Evolutionary conservation across 2,329 filamentous ascomycete genomes (phyloP).

Genomic region (Xylaria sp.): DNA sequence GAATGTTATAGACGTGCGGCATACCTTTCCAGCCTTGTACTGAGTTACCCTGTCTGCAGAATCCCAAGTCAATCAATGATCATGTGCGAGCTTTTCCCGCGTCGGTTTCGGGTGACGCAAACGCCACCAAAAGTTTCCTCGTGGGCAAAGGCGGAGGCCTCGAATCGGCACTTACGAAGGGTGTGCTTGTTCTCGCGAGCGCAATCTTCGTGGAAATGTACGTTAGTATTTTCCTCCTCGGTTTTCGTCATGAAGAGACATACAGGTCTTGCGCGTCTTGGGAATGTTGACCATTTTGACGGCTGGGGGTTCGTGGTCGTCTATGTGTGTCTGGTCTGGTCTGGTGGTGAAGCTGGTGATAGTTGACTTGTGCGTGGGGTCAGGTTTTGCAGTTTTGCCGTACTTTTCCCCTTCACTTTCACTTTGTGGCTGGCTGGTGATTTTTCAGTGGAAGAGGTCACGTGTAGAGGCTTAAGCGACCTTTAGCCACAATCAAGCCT

Average conservation of each 20-base stretch:
- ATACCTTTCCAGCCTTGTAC: slow-evolving; percentile 42
- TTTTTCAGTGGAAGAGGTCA: slow-evolving; percentile 35
- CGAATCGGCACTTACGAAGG: slow-evolving; percentile 34
- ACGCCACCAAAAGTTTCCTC: neutral
- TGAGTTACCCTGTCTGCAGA: slow-evolving; percentile 39
- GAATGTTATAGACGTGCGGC: slow-evolving; percentile 2
- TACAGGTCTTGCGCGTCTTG: slow-evolving; percentile 40
- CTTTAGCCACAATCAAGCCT: slow-evolving; percentile 22
- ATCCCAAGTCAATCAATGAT: slow-evolving; percentile 19
- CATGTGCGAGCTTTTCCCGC: neutral
- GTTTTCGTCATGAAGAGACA: neutral
- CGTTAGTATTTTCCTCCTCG: slow-evolving; percentile 11
- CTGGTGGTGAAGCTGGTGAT: slow-evolving; percentile 34
- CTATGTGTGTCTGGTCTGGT: slow-evolving; percentile 31
- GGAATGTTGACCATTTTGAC: slow-evolving; percentile 44
- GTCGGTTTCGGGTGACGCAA: neutral
- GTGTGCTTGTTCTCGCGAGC: slow-evolving; percentile 43
- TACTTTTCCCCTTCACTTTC: slow-evolving; percentile 20
- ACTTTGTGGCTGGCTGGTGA: slow-evolving; percentile 34
- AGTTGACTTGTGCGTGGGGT: slow-evolving; percentile 36
- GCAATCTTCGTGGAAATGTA: slow-evolving; percentile 30
- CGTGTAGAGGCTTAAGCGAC: slow-evolving; percentile 29
- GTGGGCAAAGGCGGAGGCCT: neutral
- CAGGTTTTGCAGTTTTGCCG: slow-evolving; percentile 28
- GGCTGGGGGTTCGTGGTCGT: slow-evolving; percentile 29